phyloP scores from a whole-genome alignment of 495 filamentous ascomycete genomes.

The Annulohypoxylon stygium region DNA sequence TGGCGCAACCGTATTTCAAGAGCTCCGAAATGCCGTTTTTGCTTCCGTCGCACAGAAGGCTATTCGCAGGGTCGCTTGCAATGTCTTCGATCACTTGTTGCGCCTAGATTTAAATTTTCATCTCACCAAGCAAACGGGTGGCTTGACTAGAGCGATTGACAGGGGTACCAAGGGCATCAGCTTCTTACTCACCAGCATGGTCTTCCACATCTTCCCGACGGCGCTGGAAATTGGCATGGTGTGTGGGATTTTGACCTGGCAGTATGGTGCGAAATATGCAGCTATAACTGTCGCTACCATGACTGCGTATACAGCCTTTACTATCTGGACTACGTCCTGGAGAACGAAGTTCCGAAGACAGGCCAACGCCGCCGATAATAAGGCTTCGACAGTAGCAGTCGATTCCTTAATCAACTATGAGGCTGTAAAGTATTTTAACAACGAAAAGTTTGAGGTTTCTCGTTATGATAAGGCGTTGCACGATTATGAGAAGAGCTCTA shows the following conservation, averaged over 20 bases:
- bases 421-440: conserved; percentile 99
- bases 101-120: conserved; percentile 94
- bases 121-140: conserved; percentile 91
- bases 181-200: conserved; percentile 96
- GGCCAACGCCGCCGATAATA: conserved; percentile 96
- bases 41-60: conserved; percentile 97
- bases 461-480: conserved; percentile 90
- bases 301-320: conserved; percentile 93
- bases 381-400: conserved; percentile 92
- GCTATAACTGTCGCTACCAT: conserved; percentile 92
- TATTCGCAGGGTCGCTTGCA: conserved; percentile 88
- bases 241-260: conserved; percentile 92
- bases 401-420: conserved; percentile 99
- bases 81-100: conserved; percentile 92
- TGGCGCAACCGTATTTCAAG: conserved; percentile 87
- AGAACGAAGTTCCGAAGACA: conserved; percentile 94
- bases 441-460: conserved; percentile 91
- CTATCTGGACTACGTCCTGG: conserved; percentile 95
- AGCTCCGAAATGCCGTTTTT: conserved; percentile 94
- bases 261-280: conserved; percentile 92
- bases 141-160: conserved; percentile 93
- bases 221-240: conserved; percentile 95
- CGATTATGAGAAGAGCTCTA: conserved; percentile 90
- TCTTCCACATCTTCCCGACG: conserved; percentile 96
- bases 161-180: conserved; percentile 98